Evolutionary conservation across 805 yeast species (phyloP).

Genomic region (Monosporozyma servazzii): DNA sequence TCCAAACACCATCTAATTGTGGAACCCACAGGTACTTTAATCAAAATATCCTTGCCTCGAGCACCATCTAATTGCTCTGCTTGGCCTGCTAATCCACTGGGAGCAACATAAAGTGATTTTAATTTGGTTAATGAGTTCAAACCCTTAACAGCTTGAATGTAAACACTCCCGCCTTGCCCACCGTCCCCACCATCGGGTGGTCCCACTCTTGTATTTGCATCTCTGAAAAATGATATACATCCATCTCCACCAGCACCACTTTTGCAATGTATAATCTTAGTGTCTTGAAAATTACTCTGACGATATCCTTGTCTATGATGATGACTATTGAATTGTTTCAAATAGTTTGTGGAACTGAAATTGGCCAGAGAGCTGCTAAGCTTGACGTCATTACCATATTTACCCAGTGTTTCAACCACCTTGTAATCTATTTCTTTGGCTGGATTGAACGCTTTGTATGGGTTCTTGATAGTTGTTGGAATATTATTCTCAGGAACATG

Average conservation of each 20-base stretch:
- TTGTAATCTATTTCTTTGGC: conserved; percentile 1
- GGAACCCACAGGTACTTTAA: conserved; percentile 91
- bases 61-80: conserved; percentile 79
- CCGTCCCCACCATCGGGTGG: conserved; percentile 99
- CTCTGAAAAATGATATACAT: conserved; percentile 73
- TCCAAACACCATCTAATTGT: conserved; percentile 77
- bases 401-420: conserved; percentile 15
- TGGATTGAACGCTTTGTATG: not conserved
- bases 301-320: conserved; percentile 32
- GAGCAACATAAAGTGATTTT: conserved; percentile 59
- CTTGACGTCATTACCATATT: conserved; percentile 16
- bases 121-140: conserved; percentile 63
- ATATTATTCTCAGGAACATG: not conserved
- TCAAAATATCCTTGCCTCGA: conserved; percentile 65
- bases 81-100: conserved; percentile 62
- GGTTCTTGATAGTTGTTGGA: not conserved
- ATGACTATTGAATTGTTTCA: conserved; percentile 34
- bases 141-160: conserved; percentile 70
- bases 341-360: conserved; percentile 23
- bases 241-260: conserved; percentile 92
- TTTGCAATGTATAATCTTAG: conserved; percentile 52
- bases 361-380: conserved; percentile 16
- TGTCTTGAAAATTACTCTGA: conserved; percentile 48
- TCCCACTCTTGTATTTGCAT: conserved; percentile 74
- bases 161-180: conserved; percentile 84